Evolutionary conservation across 805 yeast species (phyloP).

Genomic region (Saccharomycopsis amapae): DNA sequence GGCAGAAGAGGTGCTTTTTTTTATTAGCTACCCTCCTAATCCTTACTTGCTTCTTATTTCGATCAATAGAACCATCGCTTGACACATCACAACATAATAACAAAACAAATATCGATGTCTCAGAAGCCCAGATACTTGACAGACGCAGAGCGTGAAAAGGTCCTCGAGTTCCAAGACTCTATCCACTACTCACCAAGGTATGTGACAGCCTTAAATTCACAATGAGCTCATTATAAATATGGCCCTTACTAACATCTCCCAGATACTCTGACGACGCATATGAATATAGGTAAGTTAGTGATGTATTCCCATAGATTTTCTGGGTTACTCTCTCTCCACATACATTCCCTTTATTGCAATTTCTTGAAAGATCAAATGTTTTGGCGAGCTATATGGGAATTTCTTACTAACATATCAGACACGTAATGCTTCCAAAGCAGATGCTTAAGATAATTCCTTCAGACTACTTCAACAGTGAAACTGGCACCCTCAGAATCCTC

Average conservation of each 20-base stretch:
- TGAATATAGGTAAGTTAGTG: slow-evolving; percentile 55
- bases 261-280: slow-evolving; percentile 85
- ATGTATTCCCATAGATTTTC: background rate
- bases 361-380: background rate
- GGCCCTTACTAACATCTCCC: background rate
- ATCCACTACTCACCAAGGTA: slow-evolving; percentile 85
- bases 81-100: background rate
- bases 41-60: background rate
- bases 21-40: no score
- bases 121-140: slow-evolving; percentile 49
- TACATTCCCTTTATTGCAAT: background rate
- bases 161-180: slow-evolving; percentile 85
- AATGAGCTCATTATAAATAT: background rate
- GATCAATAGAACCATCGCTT: background rate
- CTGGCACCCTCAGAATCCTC: slow-evolving; percentile 86
- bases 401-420: slow-evolving; percentile 38
- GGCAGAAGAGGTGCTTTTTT: background rate
- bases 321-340: background rate
- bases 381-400: no score
- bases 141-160: slow-evolving; percentile 76
- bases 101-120: background rate
- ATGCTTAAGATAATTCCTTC: slow-evolving; percentile 91
- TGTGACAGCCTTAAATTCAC: slow-evolving; percentile 19
- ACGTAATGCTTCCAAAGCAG: slow-evolving; percentile 93
- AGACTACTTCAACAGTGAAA: slow-evolving; percentile 88